Base-by-base conservation (phyloP, 176 grass and related monocot species). In the Chloris gayana region DNA sequence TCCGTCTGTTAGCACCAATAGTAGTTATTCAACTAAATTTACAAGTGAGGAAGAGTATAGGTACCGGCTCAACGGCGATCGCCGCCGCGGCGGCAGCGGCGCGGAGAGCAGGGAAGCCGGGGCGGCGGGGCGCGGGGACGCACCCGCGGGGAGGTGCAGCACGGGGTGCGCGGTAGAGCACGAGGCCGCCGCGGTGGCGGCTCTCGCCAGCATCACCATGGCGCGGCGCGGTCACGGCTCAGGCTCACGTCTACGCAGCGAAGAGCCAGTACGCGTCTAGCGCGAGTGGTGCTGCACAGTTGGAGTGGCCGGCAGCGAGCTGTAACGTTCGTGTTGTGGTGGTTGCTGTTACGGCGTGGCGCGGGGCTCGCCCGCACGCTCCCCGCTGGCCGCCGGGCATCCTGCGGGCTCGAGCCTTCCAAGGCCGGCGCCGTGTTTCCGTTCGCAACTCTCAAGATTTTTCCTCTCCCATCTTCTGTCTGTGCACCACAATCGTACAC, bases 1-100 rank as follows among this genome's bases (percentile, higher is more conserved):
- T 44, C 13, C n/a, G 8, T 27, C 7, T 31, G 32, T 14, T 12
- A n/a, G 35, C 7, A 12, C 26, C 12, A 30, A 12, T 17, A 66
- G n/a, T 7, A 0, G 10, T 37, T 24, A 57, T 14, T 60, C 24
- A 25, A 29, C 11, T 14, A 29, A 14, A 61, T 27, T 27, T 60
- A 25, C 0, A 61, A 14, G 58, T 14, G 49, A 26, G 4, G 33
- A 22, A 12, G 9, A 10, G 35, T 37, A 37, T 5, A 2, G 26
- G 13, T 12, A 97, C 94, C 89, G 82, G 81, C 66, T 89, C 76
- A 39, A 63, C 64, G 30, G 72, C 75, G 38, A 91, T 19, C 4
- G 82, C 57, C 7, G 71, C 82, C 1, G 77, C 44, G 22, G 47
- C 26, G 2, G 47, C 44, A 2, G 76, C 30, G 15, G 24, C 77